These are phyloP conservation scores for Russula dissimulans DNA, from an alignment of 768 basidiomycete genomes.

Conservation along the genomic window DNA sequence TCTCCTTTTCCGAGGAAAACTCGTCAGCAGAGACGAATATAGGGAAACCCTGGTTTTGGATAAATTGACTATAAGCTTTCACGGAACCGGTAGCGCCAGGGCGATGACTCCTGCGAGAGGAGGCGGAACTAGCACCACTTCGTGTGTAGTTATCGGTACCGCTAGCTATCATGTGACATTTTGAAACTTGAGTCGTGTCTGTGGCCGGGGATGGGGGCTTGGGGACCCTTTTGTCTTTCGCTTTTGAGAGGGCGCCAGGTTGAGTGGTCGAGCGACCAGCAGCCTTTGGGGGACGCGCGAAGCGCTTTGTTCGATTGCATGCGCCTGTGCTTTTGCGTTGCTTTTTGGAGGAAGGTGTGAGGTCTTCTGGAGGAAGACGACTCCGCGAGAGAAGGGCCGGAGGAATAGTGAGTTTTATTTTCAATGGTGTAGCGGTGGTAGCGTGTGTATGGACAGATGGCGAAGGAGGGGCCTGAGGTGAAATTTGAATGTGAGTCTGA, in stretches of 20 bases:
- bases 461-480: constrained; percentile 1
- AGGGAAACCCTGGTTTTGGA: constrained; percentile 12
- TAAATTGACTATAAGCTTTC: background rate
- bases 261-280: background rate
- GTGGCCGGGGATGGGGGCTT: constrained; percentile 11
- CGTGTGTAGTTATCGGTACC: constrained; percentile 4
- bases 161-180: background rate
- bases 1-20: constrained; percentile 25
- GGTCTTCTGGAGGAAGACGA: background rate
- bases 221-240: constrained; percentile 8
- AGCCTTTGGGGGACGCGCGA: constrained; percentile 3
- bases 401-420: constrained; percentile 22
- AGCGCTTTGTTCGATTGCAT: constrained; percentile 10
- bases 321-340: constrained; percentile 4
- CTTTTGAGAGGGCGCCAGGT: background rate
- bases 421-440: constrained; percentile 9
- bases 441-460: background rate
- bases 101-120: constrained; percentile 7
- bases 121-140: constrained; percentile 1
- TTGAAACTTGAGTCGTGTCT: constrained; percentile 19
- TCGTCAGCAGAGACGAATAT: constrained; percentile 20
- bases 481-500: background rate
- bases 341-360: constrained; percentile 4
- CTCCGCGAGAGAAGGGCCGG: constrained; percentile 16
- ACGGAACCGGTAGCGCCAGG: constrained; percentile 10